Evolutionary conservation across 176 grass and related monocot species (phyloP), one percentile per base, ranked within the genome.

Genomic region (Phoenix dactylifera): DNA sequence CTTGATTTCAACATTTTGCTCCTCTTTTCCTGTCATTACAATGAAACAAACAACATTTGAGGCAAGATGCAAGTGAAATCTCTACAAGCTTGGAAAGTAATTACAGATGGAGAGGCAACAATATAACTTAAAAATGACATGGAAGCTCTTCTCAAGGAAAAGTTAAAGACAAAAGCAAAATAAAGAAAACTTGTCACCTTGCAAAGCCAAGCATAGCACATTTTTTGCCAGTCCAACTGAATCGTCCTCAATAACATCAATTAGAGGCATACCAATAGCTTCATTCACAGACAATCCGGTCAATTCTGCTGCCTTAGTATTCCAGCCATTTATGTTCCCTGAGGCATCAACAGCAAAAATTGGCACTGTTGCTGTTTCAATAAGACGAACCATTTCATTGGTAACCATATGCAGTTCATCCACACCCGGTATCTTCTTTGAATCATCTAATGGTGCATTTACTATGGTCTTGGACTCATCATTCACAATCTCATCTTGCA

Each of bases 371-470:
- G 93, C 81, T 48, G 87, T 98, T 81, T 98, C 93, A 58, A 98
- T 92, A 58, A 98, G 77, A 24, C 93, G 81, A 59, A 88, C 81
- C 87, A 98, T 98, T 68, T 98, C 93, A 6, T 92, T 83, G 59
- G 87, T 86, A 68, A 98, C 84, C 12, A 79, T 85, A 72, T 62
- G 86, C 28, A 92, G 69, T 77, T 98, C 93, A 73, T 85, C 75
- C 55, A 88, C 65, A 44, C 77, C 77, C 52, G 85, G 72, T 71
- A 92, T 78, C 77, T 81, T 90, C 59, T 80, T 83, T 62, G 61
- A 66, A 75, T 97, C 87, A 73, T 88, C 84, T 24, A 81, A 64
- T 50, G 84, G 70, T 29, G 78, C 73, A 79, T 80, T 83, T 29
- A 98, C 76, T 58, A 98, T 83, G 7, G 77, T 72, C 81, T 60